Evolutionary conservation across 2,329 filamentous ascomycete genomes (phyloP), one percentile per base, ranked within the genome.

Genomic region (Harringtonia aguacate): DNA sequence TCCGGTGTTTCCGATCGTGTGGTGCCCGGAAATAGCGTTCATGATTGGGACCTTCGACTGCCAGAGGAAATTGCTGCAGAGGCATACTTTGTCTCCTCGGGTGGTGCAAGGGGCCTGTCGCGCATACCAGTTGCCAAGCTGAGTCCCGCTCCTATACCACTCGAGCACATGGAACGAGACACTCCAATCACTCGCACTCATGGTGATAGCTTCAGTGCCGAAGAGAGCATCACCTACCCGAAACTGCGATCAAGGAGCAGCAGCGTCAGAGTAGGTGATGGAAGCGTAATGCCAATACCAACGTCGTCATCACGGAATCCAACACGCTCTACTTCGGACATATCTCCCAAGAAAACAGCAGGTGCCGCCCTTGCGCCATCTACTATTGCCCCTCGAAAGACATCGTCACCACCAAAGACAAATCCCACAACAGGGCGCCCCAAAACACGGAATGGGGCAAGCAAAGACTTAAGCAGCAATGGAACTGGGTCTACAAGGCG

Each of bases 111-210:
- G 64, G 75, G 69, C 66, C 76, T 65, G 67, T 95, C 90, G 36
- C 80, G 86, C 43, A 95, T 98, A 58, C 92, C 92, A 1, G 73
- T 97, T 31, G 80, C 87, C 27, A 89, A 86, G 55, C 68, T 75
- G 14, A 95, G 86, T 58, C 84, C 85, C 3, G 74, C 79, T 18
- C 87, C 88, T 12, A 81, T 94, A 46, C 76, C 85, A 2, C 61
- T 75, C 41, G 77, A 83, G 40, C 77, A 81, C 50, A 69, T 86
- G 37, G 88, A 90, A 52, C 77, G 88, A 50, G 83, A 87, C 53
- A 79, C 77, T 21, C 79, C 79, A 20, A 68, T 82, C 36, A 66
- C 73, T 44, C 77, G 88, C 45, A 77, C 73, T 52, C 68, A 70
- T 53, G 77, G 73, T 47, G 70, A 70, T 48, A 72, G 72, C 48